Base-by-base conservation (phyloP, 2,329 filamentous ascomycete species). In the Pseudogymnoascus sp. region DNA sequence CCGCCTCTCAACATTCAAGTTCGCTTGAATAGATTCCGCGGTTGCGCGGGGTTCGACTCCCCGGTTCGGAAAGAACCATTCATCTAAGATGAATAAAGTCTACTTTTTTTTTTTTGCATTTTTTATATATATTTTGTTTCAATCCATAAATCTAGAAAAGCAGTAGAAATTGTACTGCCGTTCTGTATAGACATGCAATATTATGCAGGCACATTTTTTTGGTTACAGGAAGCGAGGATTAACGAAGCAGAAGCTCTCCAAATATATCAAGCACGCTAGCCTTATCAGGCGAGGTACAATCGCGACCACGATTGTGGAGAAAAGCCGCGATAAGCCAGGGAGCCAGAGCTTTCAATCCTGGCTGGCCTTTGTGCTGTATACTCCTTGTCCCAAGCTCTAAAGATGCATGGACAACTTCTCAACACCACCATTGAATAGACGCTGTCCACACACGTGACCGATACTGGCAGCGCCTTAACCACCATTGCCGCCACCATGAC, bases 401-500 rank as follows among this genome's bases (percentile, higher is more conserved):
- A 19, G 15, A 46, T 53, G 61, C 21, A 50, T 62, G 2, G 21
- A 33, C 31, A 33, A 35, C 33, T 38, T 56, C 31, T 53, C 42
- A 17, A 50, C 19, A 35, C 15, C 61, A 19, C 26, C 29, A 50
- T 53, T 17, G n/a, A 62, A 46, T 40, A 44, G 38, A 21, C 60
- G 60, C 26, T 42, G 26, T 42, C 60, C 9, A 31, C 9, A 33
- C 21, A 46, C 33, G 17, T 62, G 60, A 42, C 4, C 2, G 33
- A 13, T 21, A 21, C 17, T 53, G 60, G 21, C 61, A 38, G 31
- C 29, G 29, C 31, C 7, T 29, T 26, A 13, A 35, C 42, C 2
- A 15, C 37, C 17, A 19, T 19, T 17, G 3, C 33, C 26, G 21
- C 33, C 37, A 61, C 35, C 46, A 73, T 73, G 71, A 65, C 70